Conservation (phyloP, 352 stramenopile species). For the Pilasporangium apinafurcum region DNA sequence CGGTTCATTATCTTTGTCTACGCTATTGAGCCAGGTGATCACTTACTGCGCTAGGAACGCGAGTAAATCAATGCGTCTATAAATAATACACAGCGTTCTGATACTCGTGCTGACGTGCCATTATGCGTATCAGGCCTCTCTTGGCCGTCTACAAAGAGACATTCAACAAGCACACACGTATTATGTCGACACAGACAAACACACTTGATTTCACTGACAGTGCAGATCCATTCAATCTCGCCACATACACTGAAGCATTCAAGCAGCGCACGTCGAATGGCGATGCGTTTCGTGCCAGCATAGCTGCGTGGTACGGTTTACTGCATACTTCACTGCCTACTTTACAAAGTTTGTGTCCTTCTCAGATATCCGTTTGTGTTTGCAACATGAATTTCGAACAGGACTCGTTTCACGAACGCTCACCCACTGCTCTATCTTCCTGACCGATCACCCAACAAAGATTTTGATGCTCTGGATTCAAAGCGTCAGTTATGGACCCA, state of each 20-base stretch:
- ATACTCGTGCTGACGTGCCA: neutral
- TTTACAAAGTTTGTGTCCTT: neutral
- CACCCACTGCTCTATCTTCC: slow-evolving; percentile 43
- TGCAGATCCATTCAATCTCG: slow-evolving; percentile 21
- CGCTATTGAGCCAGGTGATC: too few species aligned
- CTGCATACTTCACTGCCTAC: neutral
- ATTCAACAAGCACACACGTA: neutral
- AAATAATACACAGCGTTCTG: too few species aligned
- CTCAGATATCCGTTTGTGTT: neutral
- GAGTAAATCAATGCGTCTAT: too few species aligned
- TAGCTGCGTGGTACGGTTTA: slow-evolving; percentile 13
- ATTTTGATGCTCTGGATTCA: slow-evolving; percentile 31
- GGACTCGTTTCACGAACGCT: slow-evolving; percentile 23
- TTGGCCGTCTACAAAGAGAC: too few species aligned
- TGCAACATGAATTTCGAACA: neutral
- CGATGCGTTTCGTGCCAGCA: slow-evolving; percentile 10
- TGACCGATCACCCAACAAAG: slow-evolving; percentile 21
- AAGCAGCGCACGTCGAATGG: slow-evolving; percentile 9
- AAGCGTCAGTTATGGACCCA: slow-evolving; percentile 35
- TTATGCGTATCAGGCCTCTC: too few species aligned
- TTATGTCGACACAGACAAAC: neutral
- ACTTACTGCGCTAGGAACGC: too few species aligned
- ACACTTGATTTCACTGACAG: neutral
- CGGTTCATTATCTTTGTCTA: slow-evolving; percentile 46
- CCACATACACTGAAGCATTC: slow-evolving; percentile 30